Base-by-base conservation (phyloP, 495 filamentous ascomycete species). In the Aspergillus campestris region DNA sequence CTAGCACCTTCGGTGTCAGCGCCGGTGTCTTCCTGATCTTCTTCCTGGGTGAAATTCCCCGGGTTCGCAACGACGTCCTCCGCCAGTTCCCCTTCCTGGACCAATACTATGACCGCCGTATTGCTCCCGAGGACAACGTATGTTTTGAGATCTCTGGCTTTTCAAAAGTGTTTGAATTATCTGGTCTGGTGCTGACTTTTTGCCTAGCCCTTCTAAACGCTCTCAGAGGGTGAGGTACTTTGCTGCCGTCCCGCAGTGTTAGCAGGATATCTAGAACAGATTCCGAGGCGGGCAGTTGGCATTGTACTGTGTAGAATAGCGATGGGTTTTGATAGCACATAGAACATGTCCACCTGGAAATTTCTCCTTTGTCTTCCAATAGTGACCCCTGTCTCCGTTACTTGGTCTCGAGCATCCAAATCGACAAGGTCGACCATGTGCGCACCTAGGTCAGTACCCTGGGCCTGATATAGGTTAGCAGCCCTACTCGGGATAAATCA, bases 31-130 rank as follows among this genome's bases (percentile, higher is more conserved):
- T 78, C 60, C 78, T 75, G n/a, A 59, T 87, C 50, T 84, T 80
- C 68, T 81, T 84, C 75, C 77, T 87, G 66, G 73, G 78, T 43
- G 83, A 83, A 42, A 71, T 87, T 33, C 83, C 83, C 41, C 73
- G 75, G 57, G 79, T 87, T 34, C 65, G 76, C 57, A 75, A 66
- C 49, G 83, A 87, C 63, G 82, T 87, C 56, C 57, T 79, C 38
- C 68, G 75, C 69, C 73, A 81, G 69, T 52, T 84, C 31, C 81
- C 81, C 35, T 61, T 80, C 51, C 62, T 85, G 45, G 79, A 80
- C 38, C 51, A 56, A 44, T 78, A 78, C 65, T 83, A 72, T 50
- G 63, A 76, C 52, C 70, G 72, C 50, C 70, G 75, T 58, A 61
- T 83, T 52, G 66, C 79, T 49, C 71, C 81, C 33, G 78, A 81